Evolutionary conservation across 2,329 filamentous ascomycete genomes (phyloP).

Genomic region (Coniochaeta ligniaria): DNA sequence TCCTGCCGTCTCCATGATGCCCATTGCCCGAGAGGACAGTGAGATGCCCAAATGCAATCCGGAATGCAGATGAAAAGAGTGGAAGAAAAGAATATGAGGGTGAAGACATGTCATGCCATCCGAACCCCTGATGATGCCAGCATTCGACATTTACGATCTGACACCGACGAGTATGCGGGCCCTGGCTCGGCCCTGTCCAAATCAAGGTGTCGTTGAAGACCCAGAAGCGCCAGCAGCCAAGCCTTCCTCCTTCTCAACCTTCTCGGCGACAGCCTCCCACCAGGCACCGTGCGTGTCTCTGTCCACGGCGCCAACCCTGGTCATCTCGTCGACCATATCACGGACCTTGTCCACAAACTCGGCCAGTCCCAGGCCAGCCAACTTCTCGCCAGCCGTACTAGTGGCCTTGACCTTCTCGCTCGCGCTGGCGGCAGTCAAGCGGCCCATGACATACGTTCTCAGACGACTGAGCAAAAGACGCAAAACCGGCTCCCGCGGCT

Average conservation of each 20-base stretch:
- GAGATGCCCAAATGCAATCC: background rate
- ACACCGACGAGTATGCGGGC: background rate
- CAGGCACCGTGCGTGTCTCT: constrained; percentile 59
- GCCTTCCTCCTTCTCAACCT: constrained; percentile 36
- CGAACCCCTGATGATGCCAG: background rate
- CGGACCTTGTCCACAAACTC: constrained; percentile 67
- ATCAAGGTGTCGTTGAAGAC: background rate
- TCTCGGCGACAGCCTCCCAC: constrained; percentile 61
- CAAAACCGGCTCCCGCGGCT: constrained; percentile 49
- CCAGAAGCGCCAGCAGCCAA: background rate
- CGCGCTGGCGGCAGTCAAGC: constrained; percentile 58
- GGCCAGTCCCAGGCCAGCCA: constrained; percentile 62
- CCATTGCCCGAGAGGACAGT: background rate
- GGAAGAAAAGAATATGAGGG: background rate
- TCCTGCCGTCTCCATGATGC: background rate
- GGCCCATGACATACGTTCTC: constrained; percentile 56
- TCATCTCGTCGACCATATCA: constrained; percentile 61
- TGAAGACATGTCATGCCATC: background rate
- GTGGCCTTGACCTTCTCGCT: constrained; percentile 65
- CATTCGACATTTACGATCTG: background rate
- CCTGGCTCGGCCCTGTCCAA: background rate
- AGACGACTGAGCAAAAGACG: constrained; percentile 63
- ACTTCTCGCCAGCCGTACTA: constrained; percentile 60
- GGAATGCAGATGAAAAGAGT: background rate
- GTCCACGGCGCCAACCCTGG: constrained; percentile 59